These are phyloP conservation scores for Dalbergia oliveri DNA, from an alignment of 306 rosid species.

Conservation along the genomic window DNA sequence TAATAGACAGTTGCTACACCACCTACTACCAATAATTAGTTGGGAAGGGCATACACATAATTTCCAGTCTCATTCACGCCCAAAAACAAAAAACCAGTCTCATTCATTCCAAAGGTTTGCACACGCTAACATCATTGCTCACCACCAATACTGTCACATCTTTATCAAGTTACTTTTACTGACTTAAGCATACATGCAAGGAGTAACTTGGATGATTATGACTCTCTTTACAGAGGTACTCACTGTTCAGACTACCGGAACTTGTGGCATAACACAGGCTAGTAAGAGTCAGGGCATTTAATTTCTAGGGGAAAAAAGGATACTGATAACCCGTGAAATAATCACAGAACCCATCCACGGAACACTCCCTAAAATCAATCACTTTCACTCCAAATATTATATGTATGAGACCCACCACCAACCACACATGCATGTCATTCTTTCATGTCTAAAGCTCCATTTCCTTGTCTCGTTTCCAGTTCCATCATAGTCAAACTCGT, in stretches of 20 bases:
- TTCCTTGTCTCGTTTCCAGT: constrained; percentile 11
- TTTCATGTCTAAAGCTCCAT: constrained; percentile 1
- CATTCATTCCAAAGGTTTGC: too few relatives aligned
- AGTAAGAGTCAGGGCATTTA: neutral
- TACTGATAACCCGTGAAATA: neutral
- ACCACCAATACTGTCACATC: too few relatives aligned
- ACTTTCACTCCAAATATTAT: neutral
- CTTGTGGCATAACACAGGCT: neutral
- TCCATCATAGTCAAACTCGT: constrained; percentile 32
- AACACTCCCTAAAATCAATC: constrained; percentile 3
- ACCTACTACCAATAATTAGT: too few relatives aligned
- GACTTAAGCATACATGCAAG: too few relatives aligned
- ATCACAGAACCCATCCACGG: neutral
- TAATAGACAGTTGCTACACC: too few relatives aligned
- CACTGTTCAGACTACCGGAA: neutral
- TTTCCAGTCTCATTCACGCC: too few relatives aligned
- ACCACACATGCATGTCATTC: constrained; percentile 5
- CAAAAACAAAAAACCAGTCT: too few relatives aligned
- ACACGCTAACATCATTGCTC: too few relatives aligned
- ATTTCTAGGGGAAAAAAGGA: neutral
- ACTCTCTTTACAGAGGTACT: neutral
- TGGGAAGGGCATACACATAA: too few relatives aligned
- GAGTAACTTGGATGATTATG: neutral
- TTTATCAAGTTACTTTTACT: too few relatives aligned
- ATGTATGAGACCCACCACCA: constrained; percentile 29